Conservation (phyloP, 306 rosid genomes). For the Mimosa pudica region DNA sequence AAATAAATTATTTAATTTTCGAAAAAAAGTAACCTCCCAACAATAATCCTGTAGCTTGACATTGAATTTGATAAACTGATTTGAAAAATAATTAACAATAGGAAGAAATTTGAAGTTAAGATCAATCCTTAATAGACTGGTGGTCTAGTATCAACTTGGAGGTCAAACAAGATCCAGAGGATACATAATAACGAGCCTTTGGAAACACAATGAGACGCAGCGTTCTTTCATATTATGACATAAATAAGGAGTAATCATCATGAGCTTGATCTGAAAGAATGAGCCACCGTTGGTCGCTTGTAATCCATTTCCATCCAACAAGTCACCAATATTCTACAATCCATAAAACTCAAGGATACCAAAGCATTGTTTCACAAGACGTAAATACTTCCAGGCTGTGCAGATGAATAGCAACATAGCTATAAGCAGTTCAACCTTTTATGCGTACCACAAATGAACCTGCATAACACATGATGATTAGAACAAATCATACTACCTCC, state of each 20-base stretch:
- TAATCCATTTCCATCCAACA: slow-evolving; percentile 40
- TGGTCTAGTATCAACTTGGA: not conserved
- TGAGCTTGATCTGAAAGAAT: slow-evolving; percentile 25
- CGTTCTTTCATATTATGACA: slow-evolving; percentile 19
- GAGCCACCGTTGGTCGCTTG: slow-evolving; percentile 22
- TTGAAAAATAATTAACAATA: too few relatives aligned
- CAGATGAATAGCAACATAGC: slow-evolving; percentile 15
- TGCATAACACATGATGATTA: slow-evolving; percentile 41
- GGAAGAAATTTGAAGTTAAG: too few relatives aligned
- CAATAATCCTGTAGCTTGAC: too few relatives aligned
- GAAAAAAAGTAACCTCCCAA: too few relatives aligned
- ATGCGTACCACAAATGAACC: slow-evolving; percentile 95
- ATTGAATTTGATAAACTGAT: too few relatives aligned
- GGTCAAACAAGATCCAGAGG: slow-evolving; percentile 5
- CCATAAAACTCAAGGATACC: slow-evolving; percentile 28
- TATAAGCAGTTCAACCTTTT: slow-evolving; percentile 59
- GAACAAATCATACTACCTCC: slow-evolving; percentile 16
- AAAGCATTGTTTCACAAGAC: slow-evolving; percentile 28
- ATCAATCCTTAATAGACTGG: too few relatives aligned
- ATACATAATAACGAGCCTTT: slow-evolving; percentile 7
- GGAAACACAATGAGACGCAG: slow-evolving; percentile 29
- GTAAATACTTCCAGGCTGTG: slow-evolving; percentile 20
- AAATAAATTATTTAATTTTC: too few relatives aligned
- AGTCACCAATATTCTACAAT: slow-evolving; percentile 26
- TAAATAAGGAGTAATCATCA: not conserved